These are phyloP conservation scores for Barbarea vulgaris DNA, from an alignment of 345 rosid genomes.

Conservation along the genomic window DNA sequence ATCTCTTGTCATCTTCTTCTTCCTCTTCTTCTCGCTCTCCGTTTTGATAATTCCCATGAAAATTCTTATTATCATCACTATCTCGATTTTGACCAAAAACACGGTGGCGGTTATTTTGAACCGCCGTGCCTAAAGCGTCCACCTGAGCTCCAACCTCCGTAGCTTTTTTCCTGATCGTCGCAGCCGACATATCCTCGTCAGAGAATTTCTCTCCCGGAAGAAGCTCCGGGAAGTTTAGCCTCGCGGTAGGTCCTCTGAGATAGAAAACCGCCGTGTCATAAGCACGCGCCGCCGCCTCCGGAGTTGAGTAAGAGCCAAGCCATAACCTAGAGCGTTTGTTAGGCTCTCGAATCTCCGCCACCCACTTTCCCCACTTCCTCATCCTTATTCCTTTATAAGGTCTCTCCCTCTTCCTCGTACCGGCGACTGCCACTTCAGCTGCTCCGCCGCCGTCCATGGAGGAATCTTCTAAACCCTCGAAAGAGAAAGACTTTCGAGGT, in stretches of 20 bases:
- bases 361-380: conserved; percentile 99
- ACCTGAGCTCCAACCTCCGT: conserved; percentile 93
- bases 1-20: conserved; percentile 34
- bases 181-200: conserved; percentile 77
- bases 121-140: conserved; percentile 72
- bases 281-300: conserved; percentile 94
- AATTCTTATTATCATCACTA: conserved; percentile 24
- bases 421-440: conserved; percentile 38
- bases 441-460: conserved; percentile 49
- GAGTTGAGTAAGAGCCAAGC: conserved; percentile 95
- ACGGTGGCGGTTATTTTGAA: conserved; percentile 43
- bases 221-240: conserved; percentile 90
- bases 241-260: conserved; percentile 90
- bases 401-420: conserved; percentile 53
- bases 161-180: conserved; percentile 80
- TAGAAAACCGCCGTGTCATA: conserved; percentile 96
- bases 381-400: conserved; percentile 95
- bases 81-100: conserved; percentile 33
- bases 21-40: conserved; percentile 11
- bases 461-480: neutral
- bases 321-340: conserved; percentile 93
- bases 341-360: conserved; percentile 97
- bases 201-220: conserved; percentile 59
- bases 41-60: conserved; percentile 15
- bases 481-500: conserved; percentile 12